Base-by-base conservation (phyloP, 2,329 filamentous ascomycete genomes). In the Neofusicoccum umdonicola region DNA sequence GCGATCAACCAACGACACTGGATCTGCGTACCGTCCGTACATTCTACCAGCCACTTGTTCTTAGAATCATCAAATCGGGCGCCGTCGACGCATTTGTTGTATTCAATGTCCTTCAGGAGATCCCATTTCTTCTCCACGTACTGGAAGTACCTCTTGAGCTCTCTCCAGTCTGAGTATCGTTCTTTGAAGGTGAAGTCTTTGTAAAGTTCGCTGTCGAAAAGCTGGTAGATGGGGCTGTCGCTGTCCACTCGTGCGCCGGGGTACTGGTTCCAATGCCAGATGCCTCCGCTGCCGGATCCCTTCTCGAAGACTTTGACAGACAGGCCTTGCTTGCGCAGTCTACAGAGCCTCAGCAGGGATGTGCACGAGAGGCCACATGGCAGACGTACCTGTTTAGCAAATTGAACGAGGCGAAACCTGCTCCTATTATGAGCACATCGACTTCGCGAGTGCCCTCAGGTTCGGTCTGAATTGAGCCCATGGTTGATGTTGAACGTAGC, bases 1-100 rank as follows among this genome's bases (percentile, higher is more conserved):
- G 68, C 79, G 80, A n/a, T 81, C 81, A n/a, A 76, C 79, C 39
- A 76, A 76, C 34, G 75, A 73, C 61, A 82, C 68, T 13, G 81
- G 72, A 67, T 3, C 82, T 82, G 35, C 77, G 77, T 8, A 76
- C 75, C 0, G 80, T 82, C 7, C 66, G 73, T 13, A 86, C 69
- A 0, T 71, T 75, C 84, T 83, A 87, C 35, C 71, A 68, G 0
- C 73, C 73, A 63, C 48, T 63, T 42, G 13, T 45, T 63, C 1
- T 72, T 63, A 0, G 68, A 66, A 0, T 72, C 69, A 62, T 84
- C 72, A 67, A 79, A 85, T 1, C 71, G 68, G 1, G 79, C 81
- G 2, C 72, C 76, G 5, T 75, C 70, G 0, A 85, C 80, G 6
- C 73, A 74, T 9, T 77, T 77, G 31, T 80, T 72, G 71, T 83